A percentile compares a stretch with the other conserved stretches of the same genome.
These are phyloP conservation scores for Pholiota adiposa DNA, from an alignment of 1,284 basidiomycete genomes.

Conservation along the genomic window DNA sequence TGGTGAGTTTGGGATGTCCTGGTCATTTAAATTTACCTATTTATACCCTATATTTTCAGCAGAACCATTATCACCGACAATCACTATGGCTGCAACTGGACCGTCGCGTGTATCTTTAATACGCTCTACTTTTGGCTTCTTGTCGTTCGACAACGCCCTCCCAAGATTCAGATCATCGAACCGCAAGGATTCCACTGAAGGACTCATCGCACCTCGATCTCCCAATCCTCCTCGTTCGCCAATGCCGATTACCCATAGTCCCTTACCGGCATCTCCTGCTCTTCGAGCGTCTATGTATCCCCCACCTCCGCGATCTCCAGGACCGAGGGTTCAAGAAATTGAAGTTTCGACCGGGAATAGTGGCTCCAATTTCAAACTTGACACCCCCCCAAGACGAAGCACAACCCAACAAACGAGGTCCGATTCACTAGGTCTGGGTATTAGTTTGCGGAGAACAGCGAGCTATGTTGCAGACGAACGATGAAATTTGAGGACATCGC, in stretches of 20 bases:
- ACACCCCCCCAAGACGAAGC: conserved; percentile 32
- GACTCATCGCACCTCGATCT: conserved; percentile 64
- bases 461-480: conserved; percentile 29
- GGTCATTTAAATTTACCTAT: not conserved
- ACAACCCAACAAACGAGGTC: conserved; percentile 16
- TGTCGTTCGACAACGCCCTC: conserved; percentile 39
- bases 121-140: conserved; percentile 60
- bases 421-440: conserved; percentile 29
- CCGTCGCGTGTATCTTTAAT: conserved; percentile 58
- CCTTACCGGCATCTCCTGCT: conserved; percentile 19
- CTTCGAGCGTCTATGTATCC: conserved; percentile 20
- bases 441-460: conserved; percentile 31
- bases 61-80: conserved; percentile 41
- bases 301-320: conserved; percentile 28
- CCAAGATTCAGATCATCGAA: conserved; percentile 35
- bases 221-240: conserved; percentile 36
- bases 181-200: conserved; percentile 48
- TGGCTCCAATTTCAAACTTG: conserved; percentile 35
- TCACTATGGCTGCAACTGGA: conserved; percentile 29
- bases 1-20: conserved; percentile 41
- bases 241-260: conserved; percentile 14
- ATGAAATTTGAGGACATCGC: conserved; percentile 11
- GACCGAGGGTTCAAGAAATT: conserved; percentile 31
- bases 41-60: conserved; percentile 30
- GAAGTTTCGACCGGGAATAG: conserved; percentile 26